A percentile compares a stretch with the other conserved stretches of the same genome.
Evolutionary conservation across 2,329 filamentous ascomycete species (phyloP).

Genomic region (Xylaria multiplex): DNA sequence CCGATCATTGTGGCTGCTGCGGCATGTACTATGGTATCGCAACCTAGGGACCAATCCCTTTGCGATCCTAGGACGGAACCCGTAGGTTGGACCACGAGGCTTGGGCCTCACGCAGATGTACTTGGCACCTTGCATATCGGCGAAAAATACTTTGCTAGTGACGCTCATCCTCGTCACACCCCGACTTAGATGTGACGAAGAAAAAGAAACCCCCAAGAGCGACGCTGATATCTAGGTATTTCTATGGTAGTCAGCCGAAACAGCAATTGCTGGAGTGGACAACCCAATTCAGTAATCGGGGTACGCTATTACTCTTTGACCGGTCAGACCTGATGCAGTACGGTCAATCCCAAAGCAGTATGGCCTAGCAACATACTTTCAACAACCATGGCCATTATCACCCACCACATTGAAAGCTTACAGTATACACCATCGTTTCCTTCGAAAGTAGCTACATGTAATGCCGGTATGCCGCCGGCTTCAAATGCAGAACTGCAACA

Average conservation of each 20-base stretch:
- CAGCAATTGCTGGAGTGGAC: not conserved
- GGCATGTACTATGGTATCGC: conserved; percentile 20
- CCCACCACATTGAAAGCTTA: conserved; percentile 11
- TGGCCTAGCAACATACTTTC: conserved; percentile 6
- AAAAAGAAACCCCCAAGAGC: conserved; percentile 30
- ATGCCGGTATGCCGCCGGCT: conserved; percentile 27
- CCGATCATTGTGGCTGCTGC: conserved; percentile 30
- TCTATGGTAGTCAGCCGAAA: conserved; percentile 16
- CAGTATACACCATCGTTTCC: conserved; percentile 7
- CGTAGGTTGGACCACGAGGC: conserved; percentile 19
- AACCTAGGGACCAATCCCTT: conserved; percentile 3
- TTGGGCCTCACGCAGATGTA: conserved; percentile 8
- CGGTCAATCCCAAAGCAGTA: conserved; percentile 20
- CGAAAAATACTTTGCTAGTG: conserved; percentile 9
- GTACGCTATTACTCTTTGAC: conserved; percentile 13
- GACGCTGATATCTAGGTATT: conserved; percentile 11
- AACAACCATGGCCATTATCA: conserved; percentile 9
- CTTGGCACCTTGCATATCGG: conserved; percentile 15
- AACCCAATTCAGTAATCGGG: conserved; percentile 20
- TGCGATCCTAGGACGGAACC: not conserved
- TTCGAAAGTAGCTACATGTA: conserved; percentile 23
- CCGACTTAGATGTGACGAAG: conserved; percentile 19
- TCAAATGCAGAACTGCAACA: conserved; percentile 7
- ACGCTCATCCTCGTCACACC: conserved; percentile 22
- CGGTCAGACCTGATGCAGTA: conserved; percentile 24